phyloP scores from a whole-genome alignment of 2,329 filamentous ascomycete species.

The Cladosporium halotolerans region DNA sequence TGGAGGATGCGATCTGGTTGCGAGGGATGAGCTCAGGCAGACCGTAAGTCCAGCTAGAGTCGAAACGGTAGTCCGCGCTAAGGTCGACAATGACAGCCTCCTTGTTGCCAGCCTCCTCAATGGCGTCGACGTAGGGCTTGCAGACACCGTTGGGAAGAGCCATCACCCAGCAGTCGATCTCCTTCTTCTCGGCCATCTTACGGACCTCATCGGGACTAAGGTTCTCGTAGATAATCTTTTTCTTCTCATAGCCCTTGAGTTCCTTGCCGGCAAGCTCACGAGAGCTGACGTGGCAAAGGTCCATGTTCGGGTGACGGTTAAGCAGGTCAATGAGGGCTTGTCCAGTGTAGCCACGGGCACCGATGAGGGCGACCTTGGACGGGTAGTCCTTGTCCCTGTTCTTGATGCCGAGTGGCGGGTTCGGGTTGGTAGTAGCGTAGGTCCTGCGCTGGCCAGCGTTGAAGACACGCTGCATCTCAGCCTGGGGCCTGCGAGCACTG shows the following conservation, averaged over 20 bases:
- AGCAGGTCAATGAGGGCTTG: slow-evolving; percentile 83
- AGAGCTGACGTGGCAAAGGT: slow-evolving; percentile 85
- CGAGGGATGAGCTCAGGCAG: slow-evolving; percentile 80
- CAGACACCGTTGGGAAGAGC: slow-evolving; percentile 92
- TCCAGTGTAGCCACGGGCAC: slow-evolving; percentile 88
- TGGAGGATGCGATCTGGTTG: slow-evolving; percentile 68
- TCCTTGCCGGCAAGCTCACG: slow-evolving; percentile 84
- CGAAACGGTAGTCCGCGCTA: slow-evolving; percentile 94
- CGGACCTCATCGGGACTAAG: slow-evolving; percentile 79
- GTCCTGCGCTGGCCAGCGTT: slow-evolving; percentile 17
- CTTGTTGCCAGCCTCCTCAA: slow-evolving; percentile 62
- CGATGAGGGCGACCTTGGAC: slow-evolving; percentile 78
- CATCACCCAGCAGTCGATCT: slow-evolving; percentile 96
- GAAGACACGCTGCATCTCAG: not conserved
- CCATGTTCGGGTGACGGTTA: slow-evolving; percentile 82
- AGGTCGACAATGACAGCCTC: slow-evolving; percentile 80
- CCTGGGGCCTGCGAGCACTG: slow-evolving; percentile 30
- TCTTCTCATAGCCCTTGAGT: slow-evolving; percentile 84
- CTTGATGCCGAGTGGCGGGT: slow-evolving; percentile 82
- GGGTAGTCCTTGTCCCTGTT: slow-evolving; percentile 76
- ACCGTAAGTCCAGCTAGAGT: slow-evolving; percentile 78
- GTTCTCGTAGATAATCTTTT: slow-evolving; percentile 87
- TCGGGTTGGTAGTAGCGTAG: slow-evolving; percentile 71
- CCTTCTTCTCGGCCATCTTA: slow-evolving; percentile 72
- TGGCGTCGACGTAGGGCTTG: slow-evolving; percentile 86